Evolutionary conservation across 768 basidiomycete species (phyloP).

Genomic region (Hortiboletus flavorubellus): DNA sequence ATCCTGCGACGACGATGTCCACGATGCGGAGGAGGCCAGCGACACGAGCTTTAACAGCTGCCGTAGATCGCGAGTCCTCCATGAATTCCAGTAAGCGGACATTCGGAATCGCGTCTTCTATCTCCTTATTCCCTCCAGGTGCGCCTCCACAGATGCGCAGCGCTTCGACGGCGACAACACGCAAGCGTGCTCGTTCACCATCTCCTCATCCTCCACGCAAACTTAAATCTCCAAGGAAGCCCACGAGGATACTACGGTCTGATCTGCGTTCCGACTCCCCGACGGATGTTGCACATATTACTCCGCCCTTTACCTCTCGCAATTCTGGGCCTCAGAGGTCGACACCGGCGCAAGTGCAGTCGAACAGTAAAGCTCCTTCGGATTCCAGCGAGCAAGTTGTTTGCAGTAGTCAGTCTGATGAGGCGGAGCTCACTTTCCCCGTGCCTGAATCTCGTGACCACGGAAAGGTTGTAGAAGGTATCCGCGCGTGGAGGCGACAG

Average conservation of each 20-base stretch:
- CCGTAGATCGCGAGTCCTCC: background rate
- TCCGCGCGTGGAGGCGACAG: conserved; percentile 43
- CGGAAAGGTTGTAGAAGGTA: conserved; percentile 33
- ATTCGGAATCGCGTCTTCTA: background rate
- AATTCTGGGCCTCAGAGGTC: conserved; percentile 29
- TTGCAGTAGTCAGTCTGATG: conserved; percentile 67
- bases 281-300: conserved; percentile 8
- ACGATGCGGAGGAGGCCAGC: conserved; percentile 10
- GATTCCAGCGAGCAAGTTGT: conserved; percentile 37
- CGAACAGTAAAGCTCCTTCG: conserved; percentile 8
- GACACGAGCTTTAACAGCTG: conserved; percentile 6
- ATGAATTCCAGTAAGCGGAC: conserved; percentile 19
- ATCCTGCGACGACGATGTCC: background rate
- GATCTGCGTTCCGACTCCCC: conserved; percentile 5
- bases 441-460: conserved; percentile 24
- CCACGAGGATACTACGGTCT: conserved; percentile 16
- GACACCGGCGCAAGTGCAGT: conserved; percentile 1
- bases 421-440: conserved; percentile 48
- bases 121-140: conserved; percentile 13
- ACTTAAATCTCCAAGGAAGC: conserved; percentile 20
- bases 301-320: conserved; percentile 27
- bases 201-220: conserved; percentile 9
- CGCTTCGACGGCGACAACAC: conserved; percentile 11
- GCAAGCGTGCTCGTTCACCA: conserved; percentile 30
- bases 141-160: conserved; percentile 6